A percentile compares a stretch with the other conserved stretches of the same genome.
Evolutionary conservation across 2,329 filamentous ascomycete species (phyloP).

Genomic region (Paecilomyces formosus): DNA sequence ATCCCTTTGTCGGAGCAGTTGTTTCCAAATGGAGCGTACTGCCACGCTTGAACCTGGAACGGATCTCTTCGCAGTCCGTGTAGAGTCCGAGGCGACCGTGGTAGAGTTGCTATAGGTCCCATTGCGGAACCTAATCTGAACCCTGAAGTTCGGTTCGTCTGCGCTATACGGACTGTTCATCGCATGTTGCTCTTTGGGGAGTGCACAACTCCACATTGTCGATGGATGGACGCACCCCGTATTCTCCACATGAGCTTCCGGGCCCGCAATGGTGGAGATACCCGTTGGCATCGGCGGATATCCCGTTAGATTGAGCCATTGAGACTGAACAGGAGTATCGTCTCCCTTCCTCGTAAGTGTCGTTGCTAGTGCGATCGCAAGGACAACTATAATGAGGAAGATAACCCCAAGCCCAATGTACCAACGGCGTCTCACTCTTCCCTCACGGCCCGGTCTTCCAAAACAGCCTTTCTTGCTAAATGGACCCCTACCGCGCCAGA

Average conservation of each 20-base stretch:
- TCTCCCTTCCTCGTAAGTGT: constrained; percentile 44
- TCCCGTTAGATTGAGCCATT: constrained; percentile 77
- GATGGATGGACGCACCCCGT: constrained; percentile 64
- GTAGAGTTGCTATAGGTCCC: constrained; percentile 54
- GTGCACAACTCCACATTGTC: constrained; percentile 76
- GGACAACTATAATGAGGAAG: constrained; percentile 48
- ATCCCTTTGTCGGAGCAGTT: constrained; percentile 21
- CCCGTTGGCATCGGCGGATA: constrained; percentile 85
- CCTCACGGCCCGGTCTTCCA: constrained; percentile 56
- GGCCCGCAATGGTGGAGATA: constrained; percentile 67
- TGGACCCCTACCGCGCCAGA: constrained; percentile 60
- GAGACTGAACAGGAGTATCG: constrained; percentile 39
- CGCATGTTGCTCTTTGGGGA: constrained; percentile 70
- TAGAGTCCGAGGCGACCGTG: constrained; percentile 41
- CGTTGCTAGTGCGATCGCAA: constrained; percentile 52
- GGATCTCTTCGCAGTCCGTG: constrained; percentile 11
- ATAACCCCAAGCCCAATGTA: constrained; percentile 48
- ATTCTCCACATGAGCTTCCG: constrained; percentile 57
- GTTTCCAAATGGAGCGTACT: constrained; percentile 19
- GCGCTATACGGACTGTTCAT: constrained; percentile 56
- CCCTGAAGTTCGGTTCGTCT: constrained; percentile 68
- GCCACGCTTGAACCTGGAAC: constrained; percentile 23
- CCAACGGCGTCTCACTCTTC: constrained; percentile 54
- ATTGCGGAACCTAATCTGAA: constrained; percentile 62
- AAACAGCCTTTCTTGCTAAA: constrained; percentile 58